Percentiles rank a stretch among this genome's conserved stretches.
These are phyloP conservation scores for Fusarium denticulatum DNA, from an alignment of 2,329 filamentous ascomycete genomes.

Conservation along the genomic window DNA sequence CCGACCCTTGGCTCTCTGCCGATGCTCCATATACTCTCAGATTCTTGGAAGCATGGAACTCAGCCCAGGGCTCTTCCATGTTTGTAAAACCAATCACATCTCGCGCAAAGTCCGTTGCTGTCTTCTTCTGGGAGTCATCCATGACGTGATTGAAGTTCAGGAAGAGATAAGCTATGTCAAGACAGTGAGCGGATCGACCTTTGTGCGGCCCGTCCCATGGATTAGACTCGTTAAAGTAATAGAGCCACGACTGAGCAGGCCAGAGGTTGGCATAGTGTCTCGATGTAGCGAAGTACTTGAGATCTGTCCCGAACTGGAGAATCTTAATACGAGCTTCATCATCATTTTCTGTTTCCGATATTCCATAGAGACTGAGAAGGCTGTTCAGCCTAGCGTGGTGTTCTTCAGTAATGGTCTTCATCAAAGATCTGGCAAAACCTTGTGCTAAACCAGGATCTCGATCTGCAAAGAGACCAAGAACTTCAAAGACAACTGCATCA, in stretches of 20 bases:
- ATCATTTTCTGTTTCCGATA: background rate
- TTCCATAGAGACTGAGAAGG: background rate
- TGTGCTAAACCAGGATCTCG: background rate
- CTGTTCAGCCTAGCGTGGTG: accelerated
- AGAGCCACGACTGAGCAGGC: background rate
- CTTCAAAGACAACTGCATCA: background rate
- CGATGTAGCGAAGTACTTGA: background rate
- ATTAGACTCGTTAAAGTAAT: slow-evolving; percentile 1
- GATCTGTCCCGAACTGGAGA: background rate
- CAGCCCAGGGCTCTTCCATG: background rate
- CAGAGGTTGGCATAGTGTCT: background rate
- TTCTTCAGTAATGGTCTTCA: accelerated
- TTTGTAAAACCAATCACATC: background rate
- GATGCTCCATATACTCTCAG: background rate
- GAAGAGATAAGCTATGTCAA: background rate
- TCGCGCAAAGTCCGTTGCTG: background rate
- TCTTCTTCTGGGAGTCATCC: background rate
- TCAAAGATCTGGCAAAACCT: background rate
- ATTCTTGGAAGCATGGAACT: background rate
- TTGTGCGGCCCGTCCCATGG: background rate
- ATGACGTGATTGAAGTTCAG: background rate
- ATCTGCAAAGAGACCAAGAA: background rate
- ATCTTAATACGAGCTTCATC: accelerated
- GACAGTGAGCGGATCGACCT: background rate
- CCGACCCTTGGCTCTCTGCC: accelerated